A percentile compares a stretch with the other conserved stretches of the same genome.
Evolutionary conservation across 108 stramenopile genomes (phyloP).

Genomic region (Discostella pseudostelligera): DNA sequence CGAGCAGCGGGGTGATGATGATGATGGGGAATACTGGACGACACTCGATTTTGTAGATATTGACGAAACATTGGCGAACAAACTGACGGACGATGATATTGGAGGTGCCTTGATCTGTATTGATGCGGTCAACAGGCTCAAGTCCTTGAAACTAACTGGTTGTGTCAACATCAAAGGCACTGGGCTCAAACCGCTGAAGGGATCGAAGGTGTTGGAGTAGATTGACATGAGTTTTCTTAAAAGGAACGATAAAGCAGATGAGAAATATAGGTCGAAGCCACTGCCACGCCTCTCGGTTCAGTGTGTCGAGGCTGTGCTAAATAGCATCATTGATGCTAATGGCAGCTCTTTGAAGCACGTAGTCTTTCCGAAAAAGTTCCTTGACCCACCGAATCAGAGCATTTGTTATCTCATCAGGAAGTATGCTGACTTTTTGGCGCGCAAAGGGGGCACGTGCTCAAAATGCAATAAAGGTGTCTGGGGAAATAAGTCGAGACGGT

Average conservation of each 20-base stretch:
- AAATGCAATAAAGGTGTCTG: neutral
- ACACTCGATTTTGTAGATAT: slow-evolving; percentile 21
- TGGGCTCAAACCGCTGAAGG: slow-evolving; percentile 15
- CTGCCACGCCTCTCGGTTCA: neutral
- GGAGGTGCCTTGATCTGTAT: neutral
- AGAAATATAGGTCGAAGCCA: neutral
- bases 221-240: neutral
- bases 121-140: neutral
- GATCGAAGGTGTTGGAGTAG: slow-evolving; percentile 6
- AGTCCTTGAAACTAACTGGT: slow-evolving; percentile 1
- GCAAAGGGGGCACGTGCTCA: neutral
- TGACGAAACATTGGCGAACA: slow-evolving; percentile 7
- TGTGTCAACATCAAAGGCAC: slow-evolving; percentile 17
- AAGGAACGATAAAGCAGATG: neutral
- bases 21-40: neutral
- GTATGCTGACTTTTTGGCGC: neutral
- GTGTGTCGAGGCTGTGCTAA: neutral
- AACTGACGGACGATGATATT: slow-evolving; percentile 24
- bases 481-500: neutral
- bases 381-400: no score
- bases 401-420: neutral
- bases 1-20: no score
- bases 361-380: neutral
- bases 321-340: neutral
- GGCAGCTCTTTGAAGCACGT: neutral